These are phyloP conservation scores for Ampelocalamus luodianensis DNA, from an alignment of 176 grass and related monocot species.

Conservation along the genomic window DNA sequence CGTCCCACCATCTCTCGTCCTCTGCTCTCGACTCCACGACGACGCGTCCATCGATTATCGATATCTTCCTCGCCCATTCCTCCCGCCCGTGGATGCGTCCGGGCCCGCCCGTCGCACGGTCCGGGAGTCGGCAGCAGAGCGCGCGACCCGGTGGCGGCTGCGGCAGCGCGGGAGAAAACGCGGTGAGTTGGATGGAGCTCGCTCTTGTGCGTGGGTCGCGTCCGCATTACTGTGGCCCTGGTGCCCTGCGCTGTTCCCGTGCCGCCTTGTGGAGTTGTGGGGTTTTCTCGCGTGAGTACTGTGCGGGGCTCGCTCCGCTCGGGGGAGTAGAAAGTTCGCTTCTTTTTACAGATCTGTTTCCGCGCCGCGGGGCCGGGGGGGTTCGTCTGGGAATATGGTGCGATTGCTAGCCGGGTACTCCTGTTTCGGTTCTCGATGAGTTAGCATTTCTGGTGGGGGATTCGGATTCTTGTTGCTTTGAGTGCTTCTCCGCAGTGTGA, in stretches of 20 bases:
- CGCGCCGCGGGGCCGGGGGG: too few species aligned
- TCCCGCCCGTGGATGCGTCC: not conserved
- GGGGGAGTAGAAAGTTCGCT: not conserved
- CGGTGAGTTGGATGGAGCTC: constrained; percentile 35
- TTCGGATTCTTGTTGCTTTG: not conserved
- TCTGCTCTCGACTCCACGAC: not conserved
- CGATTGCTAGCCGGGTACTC: constrained; percentile 21
- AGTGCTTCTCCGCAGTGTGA: not conserved
- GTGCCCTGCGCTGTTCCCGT: constrained; percentile 33
- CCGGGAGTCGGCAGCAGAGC: not conserved
- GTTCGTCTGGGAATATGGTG: constrained; percentile 1
- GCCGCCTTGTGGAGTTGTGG: not conserved
- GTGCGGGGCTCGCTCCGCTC: constrained; percentile 24
- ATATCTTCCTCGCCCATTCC: constrained; percentile 9
- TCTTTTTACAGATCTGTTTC: constrained; percentile 39
- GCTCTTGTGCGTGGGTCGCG: not conserved
- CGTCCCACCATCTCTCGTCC: not conserved
- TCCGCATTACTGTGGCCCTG: constrained; percentile 46
- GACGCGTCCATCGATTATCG: not conserved
- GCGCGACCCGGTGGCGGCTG: not conserved
- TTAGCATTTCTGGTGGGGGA: constrained; percentile 21
- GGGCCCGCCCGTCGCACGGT: not conserved
- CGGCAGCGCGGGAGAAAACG: not conserved
- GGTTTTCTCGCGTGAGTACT: not conserved
- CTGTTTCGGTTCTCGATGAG: constrained; percentile 20